Evolutionary conservation across 1,139 yeast species (phyloP).

Genomic region (Diutina catenulata): DNA sequence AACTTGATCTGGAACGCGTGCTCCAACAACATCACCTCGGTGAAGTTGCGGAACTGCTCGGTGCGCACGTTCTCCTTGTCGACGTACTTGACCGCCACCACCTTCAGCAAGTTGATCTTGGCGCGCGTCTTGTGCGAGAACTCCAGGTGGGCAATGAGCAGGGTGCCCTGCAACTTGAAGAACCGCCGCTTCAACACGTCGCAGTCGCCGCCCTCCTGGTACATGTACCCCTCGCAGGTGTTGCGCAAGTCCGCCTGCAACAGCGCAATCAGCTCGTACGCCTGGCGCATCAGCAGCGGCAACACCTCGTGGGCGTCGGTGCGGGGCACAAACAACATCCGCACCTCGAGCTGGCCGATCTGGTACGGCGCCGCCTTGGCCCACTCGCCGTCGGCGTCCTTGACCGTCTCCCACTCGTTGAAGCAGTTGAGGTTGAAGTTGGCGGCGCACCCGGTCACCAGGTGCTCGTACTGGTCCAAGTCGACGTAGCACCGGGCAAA

Average conservation of each 20-base stretch:
- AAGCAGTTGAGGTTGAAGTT: conserved; percentile 49
- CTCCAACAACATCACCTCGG: conserved; percentile 51
- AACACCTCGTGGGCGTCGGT: conserved; percentile 42
- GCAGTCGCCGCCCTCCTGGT: conserved; percentile 76
- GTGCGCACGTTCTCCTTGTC: conserved; percentile 30
- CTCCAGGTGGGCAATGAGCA: conserved; percentile 57
- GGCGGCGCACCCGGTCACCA: conserved; percentile 40
- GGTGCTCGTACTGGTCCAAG: conserved; percentile 46
- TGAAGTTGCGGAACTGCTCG: conserved; percentile 39
- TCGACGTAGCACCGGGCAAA: conserved; percentile 68
- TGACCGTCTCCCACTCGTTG: conserved; percentile 67
- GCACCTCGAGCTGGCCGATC: conserved; percentile 57
- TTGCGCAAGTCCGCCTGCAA: conserved; percentile 27
- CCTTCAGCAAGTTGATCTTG: conserved; percentile 52
- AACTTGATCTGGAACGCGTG: conserved; percentile 55
- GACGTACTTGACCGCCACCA: conserved; percentile 39
- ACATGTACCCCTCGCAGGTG: conserved; percentile 46
- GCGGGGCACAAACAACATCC: conserved; percentile 63
- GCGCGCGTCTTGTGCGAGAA: conserved; percentile 51
- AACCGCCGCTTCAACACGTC: conserved; percentile 49
- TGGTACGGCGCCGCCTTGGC: conserved; percentile 23
- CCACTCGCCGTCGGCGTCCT: conserved; percentile 8
- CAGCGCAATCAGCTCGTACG: conserved; percentile 40
- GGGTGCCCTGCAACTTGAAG: conserved; percentile 49
- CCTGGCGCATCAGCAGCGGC: conserved; percentile 55